Evolutionary conservation across 2,329 filamentous ascomycete genomes (phyloP), one percentile per base, ranked within the genome.

Genomic region (Blastomyces parvus): DNA sequence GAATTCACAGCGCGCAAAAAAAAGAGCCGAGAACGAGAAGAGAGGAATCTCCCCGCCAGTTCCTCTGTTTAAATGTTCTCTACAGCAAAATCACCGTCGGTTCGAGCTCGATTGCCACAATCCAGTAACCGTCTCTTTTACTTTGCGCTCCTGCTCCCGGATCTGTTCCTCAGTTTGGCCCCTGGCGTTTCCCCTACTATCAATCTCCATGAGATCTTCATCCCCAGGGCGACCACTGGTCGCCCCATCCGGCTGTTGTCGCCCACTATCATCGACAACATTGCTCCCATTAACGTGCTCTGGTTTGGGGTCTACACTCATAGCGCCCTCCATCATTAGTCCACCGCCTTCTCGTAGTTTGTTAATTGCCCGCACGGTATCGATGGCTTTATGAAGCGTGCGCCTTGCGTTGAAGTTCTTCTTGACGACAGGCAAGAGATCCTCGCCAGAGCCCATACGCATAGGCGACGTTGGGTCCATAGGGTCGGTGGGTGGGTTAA

Each of bases 381-480:
- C 85, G 68, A 88, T 88, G 19, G 85, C 85, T 63, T 85, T 86
- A 73, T 88, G 85, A 44, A 88, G 76, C 14, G 85, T 87, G 52
- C 85, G 77, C 2, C 85, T 76, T 1, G 85, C 85, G 66, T 88
- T 88, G 79, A 88, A 88, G 71, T 88, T 88, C 80, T 87, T 87
- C 80, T 87, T 87, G 66, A 88, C 83, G 0, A 82, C 85, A 1
- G 85, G 85, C 58, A 88, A 74, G 38, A 88, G 75, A 74, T 88
- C 85, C 68, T 82, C 79, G 30, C 75, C 76, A 5, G 75, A 73
- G 55, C 75, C 74, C 38, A 70, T 64, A 57, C 70, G 66, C 59
- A 67, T 69, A 68, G 74, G 66, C 72, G 70, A 60, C 27, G 62
- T 66, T 1, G 70, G 71, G 6, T 72, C 71, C 38, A 71, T 67